These are phyloP conservation scores for Aquilaria yunnanensis DNA, from an alignment of 345 rosid species.

Conservation along the genomic window DNA sequence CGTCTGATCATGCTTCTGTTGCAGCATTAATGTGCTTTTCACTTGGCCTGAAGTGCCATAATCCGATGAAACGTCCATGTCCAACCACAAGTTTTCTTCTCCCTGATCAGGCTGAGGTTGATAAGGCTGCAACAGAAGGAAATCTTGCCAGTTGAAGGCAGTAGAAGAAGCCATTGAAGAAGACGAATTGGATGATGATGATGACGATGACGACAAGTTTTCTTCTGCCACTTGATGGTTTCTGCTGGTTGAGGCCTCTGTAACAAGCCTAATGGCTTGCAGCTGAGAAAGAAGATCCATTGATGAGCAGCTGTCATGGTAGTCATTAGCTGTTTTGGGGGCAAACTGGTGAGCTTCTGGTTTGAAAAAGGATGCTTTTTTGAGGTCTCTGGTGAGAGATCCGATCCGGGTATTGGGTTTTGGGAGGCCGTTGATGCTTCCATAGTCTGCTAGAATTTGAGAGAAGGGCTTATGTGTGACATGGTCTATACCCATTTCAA, in stretches of 20 bases:
- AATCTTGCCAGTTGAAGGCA: constrained; percentile 71
- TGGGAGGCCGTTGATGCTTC: constrained; percentile 57
- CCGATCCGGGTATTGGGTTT: constrained; percentile 37
- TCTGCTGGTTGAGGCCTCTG: constrained; percentile 38
- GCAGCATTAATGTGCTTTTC: constrained; percentile 13
- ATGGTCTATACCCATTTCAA: constrained; percentile 94
- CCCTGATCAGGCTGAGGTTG: constrained; percentile 17
- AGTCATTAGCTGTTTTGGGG: constrained; percentile 11
- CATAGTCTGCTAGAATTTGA: constrained; percentile 81
- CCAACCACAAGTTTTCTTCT: constrained; percentile 14
- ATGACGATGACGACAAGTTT: constrained; percentile 27
- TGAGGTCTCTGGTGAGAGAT: constrained; percentile 40
- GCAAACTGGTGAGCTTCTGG: constrained; percentile 18
- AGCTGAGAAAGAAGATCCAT: constrained; percentile 65
- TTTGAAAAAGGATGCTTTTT: constrained; percentile 16
- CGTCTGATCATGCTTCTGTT: constrained; percentile 9
- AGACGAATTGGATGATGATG: constrained; percentile 38
- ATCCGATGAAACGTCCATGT: constrained; percentile 17
- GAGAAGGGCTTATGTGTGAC: constrained; percentile 91
- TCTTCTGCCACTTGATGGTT: constrained; percentile 21
- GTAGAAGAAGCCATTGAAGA: constrained; percentile 40
- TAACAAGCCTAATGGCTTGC: constrained; percentile 64
- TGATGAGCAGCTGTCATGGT: constrained; percentile 26
- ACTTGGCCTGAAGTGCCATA: constrained; percentile 16
- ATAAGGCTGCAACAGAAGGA: constrained; percentile 52